phyloP scores from a whole-genome alignment of 2,329 filamentous ascomycete species.

The Microsporum audouinii region DNA sequence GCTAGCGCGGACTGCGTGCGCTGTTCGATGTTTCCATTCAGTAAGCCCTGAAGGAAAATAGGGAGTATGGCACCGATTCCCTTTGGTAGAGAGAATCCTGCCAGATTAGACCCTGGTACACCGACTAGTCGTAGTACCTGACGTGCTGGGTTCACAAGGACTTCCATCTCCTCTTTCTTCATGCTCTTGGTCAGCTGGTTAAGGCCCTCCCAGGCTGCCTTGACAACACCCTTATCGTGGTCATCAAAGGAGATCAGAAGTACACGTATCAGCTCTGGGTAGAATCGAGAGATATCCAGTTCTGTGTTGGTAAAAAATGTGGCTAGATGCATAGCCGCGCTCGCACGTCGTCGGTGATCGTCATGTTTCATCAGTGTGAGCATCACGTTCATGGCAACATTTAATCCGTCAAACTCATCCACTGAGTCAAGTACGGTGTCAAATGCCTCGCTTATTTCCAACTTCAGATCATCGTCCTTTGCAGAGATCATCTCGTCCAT shows the following conservation, averaged over 20 bases:
- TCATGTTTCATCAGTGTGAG: conserved; percentile 81
- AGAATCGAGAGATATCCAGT: conserved; percentile 89
- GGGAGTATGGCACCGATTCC: conserved; percentile 93
- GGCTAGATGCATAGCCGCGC: conserved; percentile 66
- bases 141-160: conserved; percentile 72
- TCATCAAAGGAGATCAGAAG: conserved; percentile 90
- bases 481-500: conserved; percentile 77
- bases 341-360: conserved; percentile 71
- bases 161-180: conserved; percentile 96
- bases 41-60: conserved; percentile 93
- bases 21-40: conserved; percentile 91
- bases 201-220: conserved; percentile 77
- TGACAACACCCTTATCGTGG: conserved; percentile 68
- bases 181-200: conserved; percentile 78
- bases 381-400: conserved; percentile 90
- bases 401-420: conserved; percentile 90
- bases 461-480: conserved; percentile 60
- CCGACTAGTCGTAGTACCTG: conserved; percentile 81
- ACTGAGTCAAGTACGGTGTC: conserved; percentile 84
- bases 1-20: conserved; percentile 82
- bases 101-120: conserved; percentile 68
- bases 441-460: conserved; percentile 68
- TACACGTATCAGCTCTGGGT: conserved; percentile 85
- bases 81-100: conserved; percentile 84
- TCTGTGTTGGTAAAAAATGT: conserved; percentile 73